Evolutionary conservation across 768 basidiomycete genomes (phyloP).

Genomic region (Podaxis sp.): DNA sequence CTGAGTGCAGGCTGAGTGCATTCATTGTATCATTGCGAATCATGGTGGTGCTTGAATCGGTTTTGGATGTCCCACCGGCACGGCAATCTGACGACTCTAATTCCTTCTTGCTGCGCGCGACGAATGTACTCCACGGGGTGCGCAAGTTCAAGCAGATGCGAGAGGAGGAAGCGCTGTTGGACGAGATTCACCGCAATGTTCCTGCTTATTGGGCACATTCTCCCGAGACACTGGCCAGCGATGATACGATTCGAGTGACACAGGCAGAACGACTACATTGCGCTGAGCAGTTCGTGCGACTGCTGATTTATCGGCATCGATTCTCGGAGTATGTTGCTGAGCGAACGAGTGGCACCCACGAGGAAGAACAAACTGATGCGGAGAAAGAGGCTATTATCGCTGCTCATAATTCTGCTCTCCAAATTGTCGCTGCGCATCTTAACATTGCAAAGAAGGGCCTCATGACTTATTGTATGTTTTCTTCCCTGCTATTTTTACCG

Average conservation of each 20-base stretch:
- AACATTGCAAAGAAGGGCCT: slow-evolving; percentile 83
- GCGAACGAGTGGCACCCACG: slow-evolving; percentile 44
- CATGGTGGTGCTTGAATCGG: slow-evolving; percentile 85
- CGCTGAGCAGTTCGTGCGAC: slow-evolving; percentile 80
- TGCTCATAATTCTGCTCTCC: slow-evolving; percentile 73
- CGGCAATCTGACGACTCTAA: slow-evolving; percentile 58
- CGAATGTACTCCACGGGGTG: slow-evolving; percentile 60
- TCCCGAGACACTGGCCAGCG: slow-evolving; percentile 73
- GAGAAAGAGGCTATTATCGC: slow-evolving; percentile 78
- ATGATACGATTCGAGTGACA: slow-evolving; percentile 85
- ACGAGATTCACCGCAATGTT: slow-evolving; percentile 70
- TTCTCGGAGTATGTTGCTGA: slow-evolving; percentile 77
- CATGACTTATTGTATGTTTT: slow-evolving; percentile 88
- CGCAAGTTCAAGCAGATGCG: slow-evolving; percentile 59
- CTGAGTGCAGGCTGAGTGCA: slow-evolving; percentile 73
- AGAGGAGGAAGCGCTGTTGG: slow-evolving; percentile 78
- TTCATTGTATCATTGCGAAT: slow-evolving; percentile 75
- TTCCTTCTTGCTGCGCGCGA: slow-evolving; percentile 75
- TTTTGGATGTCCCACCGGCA: slow-evolving; percentile 76
- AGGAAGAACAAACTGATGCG: slow-evolving; percentile 56
- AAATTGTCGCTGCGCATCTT: slow-evolving; percentile 78
- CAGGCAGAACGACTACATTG: slow-evolving; percentile 86
- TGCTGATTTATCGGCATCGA: slow-evolving; percentile 87
- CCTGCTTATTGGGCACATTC: slow-evolving; percentile 79
- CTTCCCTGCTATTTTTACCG: slow-evolving; percentile 6